Evolutionary conservation across 2,329 filamentous ascomycete species (phyloP).

Genomic region (Cordyceps javanica): DNA sequence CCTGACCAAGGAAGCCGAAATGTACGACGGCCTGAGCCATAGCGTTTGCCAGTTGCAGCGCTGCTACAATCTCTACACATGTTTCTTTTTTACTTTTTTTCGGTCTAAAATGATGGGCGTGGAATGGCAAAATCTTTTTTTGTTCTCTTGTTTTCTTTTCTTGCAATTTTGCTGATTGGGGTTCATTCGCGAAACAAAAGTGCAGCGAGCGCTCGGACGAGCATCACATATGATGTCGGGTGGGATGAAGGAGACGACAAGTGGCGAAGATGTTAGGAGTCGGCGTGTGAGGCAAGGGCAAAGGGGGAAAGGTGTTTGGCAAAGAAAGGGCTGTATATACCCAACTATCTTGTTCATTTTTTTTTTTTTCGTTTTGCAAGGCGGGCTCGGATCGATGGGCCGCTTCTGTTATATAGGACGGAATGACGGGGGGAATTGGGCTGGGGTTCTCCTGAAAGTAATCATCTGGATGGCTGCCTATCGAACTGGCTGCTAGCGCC

Average conservation of each 20-base stretch:
- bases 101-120: not conserved
- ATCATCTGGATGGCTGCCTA: not conserved
- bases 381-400: not conserved
- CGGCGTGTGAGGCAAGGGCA: not conserved
- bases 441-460: not conserved
- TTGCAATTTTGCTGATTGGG: not conserved
- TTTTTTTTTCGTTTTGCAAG: not conserved
- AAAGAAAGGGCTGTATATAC: slow-evolving; percentile 9
- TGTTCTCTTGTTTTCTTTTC: not conserved
- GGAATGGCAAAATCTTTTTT: not conserved
- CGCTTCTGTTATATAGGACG: slow-evolving; percentile 3
- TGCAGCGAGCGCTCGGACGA: not conserved
- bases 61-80: slow-evolving; percentile 2
- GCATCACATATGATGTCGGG: not conserved
- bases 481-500: not conserved
- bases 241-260: not conserved
- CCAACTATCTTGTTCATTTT: too few relatives aligned
- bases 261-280: not conserved
- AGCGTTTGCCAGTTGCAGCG: slow-evolving; percentile 7
- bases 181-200: not conserved
- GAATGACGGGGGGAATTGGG: not conserved
- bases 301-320: not conserved
- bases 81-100: not conserved
- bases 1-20: not conserved
- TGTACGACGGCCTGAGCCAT: not conserved